Percentiles rank a stretch among this genome's conserved stretches.
phyloP scores from a whole-genome alignment of 23 red algal species.

The Gracilariopsis chorda region DNA sequence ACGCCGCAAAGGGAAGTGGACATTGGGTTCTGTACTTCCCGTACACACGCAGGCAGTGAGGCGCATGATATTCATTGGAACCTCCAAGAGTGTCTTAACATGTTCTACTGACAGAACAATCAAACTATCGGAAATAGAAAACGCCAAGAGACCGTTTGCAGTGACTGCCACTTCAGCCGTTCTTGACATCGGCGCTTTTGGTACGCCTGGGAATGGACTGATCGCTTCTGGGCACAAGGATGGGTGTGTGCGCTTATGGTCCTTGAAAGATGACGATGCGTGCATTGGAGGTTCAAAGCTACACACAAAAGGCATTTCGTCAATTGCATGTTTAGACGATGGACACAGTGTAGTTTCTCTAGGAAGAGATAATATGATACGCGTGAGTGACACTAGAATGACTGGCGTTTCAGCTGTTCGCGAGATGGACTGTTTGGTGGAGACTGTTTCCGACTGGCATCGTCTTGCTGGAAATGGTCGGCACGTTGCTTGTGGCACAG shows the following conservation, averaged over 20 bases:
- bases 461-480: conserved; percentile 4
- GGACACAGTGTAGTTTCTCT: conserved; percentile 36
- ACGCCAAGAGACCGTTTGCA: conserved; percentile 25
- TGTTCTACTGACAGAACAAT: conserved; percentile 33
- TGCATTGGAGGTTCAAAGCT: conserved; percentile 21
- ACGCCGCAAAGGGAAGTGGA: conserved; percentile 32
- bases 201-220: neutral
- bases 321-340: conserved; percentile 30
- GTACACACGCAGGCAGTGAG: conserved; percentile 42
- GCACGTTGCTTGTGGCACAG: conserved; percentile 30
- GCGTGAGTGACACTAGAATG: conserved; percentile 42
- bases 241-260: conserved; percentile 46
- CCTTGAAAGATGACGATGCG: conserved; percentile 10
- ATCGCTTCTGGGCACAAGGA: conserved; percentile 47
- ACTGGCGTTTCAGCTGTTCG: neutral
- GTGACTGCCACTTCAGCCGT: conserved; percentile 16
- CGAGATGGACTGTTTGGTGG: conserved; percentile 34
- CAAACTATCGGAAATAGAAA: conserved; percentile 22
- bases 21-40: neutral
- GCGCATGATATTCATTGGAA: neutral
- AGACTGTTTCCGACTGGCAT: conserved; percentile 52
- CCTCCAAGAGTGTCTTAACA: neutral
- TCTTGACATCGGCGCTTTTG: conserved; percentile 26
- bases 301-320: conserved; percentile 22
- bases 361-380: conserved; percentile 33